phyloP scores from a whole-genome alignment of 2,329 filamentous ascomycete genomes.

The Xylariaceae sp. region DNA sequence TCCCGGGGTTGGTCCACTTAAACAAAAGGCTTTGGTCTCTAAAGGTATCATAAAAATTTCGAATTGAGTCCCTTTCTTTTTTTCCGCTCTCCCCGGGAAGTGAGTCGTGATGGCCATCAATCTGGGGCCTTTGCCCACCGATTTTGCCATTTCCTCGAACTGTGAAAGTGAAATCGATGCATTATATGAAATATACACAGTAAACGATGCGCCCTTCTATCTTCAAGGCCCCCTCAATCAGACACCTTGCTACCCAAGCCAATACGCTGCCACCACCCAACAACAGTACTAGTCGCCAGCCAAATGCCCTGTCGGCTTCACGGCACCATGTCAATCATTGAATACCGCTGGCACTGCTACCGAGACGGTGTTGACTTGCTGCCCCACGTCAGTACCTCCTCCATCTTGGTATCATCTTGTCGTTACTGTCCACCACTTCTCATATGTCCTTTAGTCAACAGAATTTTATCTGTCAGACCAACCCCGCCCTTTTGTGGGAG shows the following conservation, averaged over 20 bases:
- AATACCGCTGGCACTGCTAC: constrained; percentile 4
- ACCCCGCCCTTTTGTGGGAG: neutral
- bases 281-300: constrained; percentile 7
- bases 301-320: constrained; percentile 1
- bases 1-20: too few relatives aligned
- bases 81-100: too few relatives aligned
- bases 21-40: too few relatives aligned
- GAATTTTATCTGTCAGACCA: constrained; percentile 4
- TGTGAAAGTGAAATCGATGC: too few relatives aligned
- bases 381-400: constrained; percentile 2
- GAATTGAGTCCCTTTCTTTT: too few relatives aligned
- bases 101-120: too few relatives aligned
- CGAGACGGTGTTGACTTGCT: constrained; percentile 7
- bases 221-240: constrained; percentile 1
- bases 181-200: too few relatives aligned
- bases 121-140: too few relatives aligned
- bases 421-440: neutral
- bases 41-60: too few relatives aligned
- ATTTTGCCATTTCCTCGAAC: too few relatives aligned
- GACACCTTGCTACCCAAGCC: neutral
- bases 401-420: neutral
- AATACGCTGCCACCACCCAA: neutral
- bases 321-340: neutral
- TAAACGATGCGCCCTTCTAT: too few relatives aligned
- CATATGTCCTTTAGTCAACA: neutral